phyloP scores from a whole-genome alignment of 805 yeast species.

The Lachancea sp. region DNA sequence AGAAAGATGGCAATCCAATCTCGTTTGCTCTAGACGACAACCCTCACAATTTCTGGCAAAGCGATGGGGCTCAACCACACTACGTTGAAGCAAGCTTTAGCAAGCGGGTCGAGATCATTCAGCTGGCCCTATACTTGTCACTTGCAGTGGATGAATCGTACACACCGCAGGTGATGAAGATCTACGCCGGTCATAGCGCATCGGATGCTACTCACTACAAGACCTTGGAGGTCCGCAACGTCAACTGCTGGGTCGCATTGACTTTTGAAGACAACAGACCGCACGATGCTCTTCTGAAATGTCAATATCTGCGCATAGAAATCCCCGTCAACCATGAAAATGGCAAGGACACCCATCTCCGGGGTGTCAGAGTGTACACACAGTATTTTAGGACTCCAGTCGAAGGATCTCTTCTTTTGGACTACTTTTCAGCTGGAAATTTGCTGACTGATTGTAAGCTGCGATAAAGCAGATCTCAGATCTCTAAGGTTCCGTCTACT shows the following conservation, averaged over 20 bases:
- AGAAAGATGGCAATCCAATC: conserved; percentile 66
- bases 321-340: conserved; percentile 68
- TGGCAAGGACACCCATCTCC: conserved; percentile 89
- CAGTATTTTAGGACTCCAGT: neutral
- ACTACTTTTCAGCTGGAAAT: neutral
- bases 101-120: conserved; percentile 61
- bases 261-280: conserved; percentile 23
- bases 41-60: conserved; percentile 82
- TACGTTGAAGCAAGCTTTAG: conserved; percentile 70
- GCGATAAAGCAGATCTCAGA: neutral
- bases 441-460: conserved; percentile 2
- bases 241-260: conserved; percentile 31
- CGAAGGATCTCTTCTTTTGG: conserved; percentile 1
- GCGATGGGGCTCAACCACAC: conserved; percentile 91
- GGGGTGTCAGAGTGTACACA: conserved; percentile 49
- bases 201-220: conserved; percentile 26
- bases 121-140: conserved; percentile 68
- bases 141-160: conserved; percentile 78
- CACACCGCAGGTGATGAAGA: conserved; percentile 52
- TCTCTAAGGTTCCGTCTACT: neutral
- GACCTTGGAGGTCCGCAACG: conserved; percentile 20
- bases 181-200: conserved; percentile 30
- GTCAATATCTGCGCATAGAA: conserved; percentile 26
- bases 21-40: conserved; percentile 66
- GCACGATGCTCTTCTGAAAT: conserved; percentile 20